Percentiles rank a stretch among this genome's conserved stretches.
Conservation (phyloP, 129 eudicot species). For the Dittrichia graveolens region DNA sequence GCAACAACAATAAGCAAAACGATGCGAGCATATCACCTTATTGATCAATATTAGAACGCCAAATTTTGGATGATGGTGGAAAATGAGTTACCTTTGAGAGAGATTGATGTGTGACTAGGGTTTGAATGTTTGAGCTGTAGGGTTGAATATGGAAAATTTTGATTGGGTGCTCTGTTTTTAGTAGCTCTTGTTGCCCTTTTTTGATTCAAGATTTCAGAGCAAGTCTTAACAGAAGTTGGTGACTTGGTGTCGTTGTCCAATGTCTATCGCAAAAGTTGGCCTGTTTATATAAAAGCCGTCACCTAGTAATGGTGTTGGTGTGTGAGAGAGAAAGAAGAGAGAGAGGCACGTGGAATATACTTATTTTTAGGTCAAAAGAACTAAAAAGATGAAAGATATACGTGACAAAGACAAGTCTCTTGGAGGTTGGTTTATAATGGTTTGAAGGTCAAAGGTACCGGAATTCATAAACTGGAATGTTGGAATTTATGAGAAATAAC, state of each 20-base stretch:
- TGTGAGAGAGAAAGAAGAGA: slow-evolving; percentile 34
- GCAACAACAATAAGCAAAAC: background rate
- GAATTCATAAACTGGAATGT: too few relatives aligned
- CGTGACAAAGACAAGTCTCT: too few relatives aligned
- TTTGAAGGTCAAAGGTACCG: too few relatives aligned
- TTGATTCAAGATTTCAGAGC: slow-evolving; percentile 20
- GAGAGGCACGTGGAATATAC: slow-evolving; percentile 40
- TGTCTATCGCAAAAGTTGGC: slow-evolving; percentile 38
- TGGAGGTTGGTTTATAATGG: too few relatives aligned
- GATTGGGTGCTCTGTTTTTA: slow-evolving; percentile 26
- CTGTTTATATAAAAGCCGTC: slow-evolving; percentile 41
- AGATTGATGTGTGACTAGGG: slow-evolving; percentile 20
- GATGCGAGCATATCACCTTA: background rate
- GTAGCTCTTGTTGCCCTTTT: slow-evolving; percentile 15
- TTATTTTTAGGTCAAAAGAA: slow-evolving; percentile 19
- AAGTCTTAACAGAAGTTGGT: slow-evolving; percentile 27
- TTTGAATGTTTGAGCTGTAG: slow-evolving; percentile 16
- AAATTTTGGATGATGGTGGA: slow-evolving; percentile 15
- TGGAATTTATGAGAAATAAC: too few relatives aligned
- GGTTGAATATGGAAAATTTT: slow-evolving; percentile 3
- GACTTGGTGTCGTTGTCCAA: slow-evolving; percentile 30
- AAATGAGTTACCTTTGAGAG: slow-evolving; percentile 25
- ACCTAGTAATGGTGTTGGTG: slow-evolving; percentile 36
- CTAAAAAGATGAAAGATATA: background rate
- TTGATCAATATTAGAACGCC: background rate